Percentiles rank a stretch among this genome's conserved stretches.
These are phyloP conservation scores for Metarhizium sp. DNA, from an alignment of 2,329 filamentous ascomycete species.

Conservation along the genomic window DNA sequence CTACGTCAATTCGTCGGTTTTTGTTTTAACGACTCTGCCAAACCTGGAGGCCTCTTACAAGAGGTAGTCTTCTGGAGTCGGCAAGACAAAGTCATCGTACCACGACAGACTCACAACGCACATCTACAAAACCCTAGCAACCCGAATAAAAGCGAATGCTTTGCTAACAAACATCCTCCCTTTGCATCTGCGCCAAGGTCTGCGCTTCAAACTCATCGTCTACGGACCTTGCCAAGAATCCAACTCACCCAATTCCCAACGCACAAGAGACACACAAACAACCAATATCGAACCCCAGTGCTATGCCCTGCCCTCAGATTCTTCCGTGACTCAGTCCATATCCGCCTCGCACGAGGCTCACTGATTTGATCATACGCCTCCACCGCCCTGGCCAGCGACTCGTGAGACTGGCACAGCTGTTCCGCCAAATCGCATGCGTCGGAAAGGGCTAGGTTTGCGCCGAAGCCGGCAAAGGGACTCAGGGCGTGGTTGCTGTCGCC, in stretches of 20 bases:
- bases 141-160: too few relatives aligned
- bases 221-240: slow-evolving; percentile 7
- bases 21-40: too few relatives aligned
- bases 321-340: slow-evolving; percentile 15
- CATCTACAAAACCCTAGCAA: too few relatives aligned
- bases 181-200: too few relatives aligned
- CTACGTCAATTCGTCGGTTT: too few relatives aligned
- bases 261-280: slow-evolving; percentile 13
- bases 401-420: slow-evolving; percentile 20
- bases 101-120: too few relatives aligned
- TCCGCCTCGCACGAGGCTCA: slow-evolving; percentile 1
- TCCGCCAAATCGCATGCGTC: slow-evolving; percentile 38
- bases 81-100: too few relatives aligned
- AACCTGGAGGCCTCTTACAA: too few relatives aligned
- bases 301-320: slow-evolving; percentile 15
- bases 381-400: slow-evolving; percentile 17
- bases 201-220: background rate
- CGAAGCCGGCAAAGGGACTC: slow-evolving; percentile 38
- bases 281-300: slow-evolving; percentile 13
- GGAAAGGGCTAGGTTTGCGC: slow-evolving; percentile 36
- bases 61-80: too few relatives aligned
- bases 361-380: too few relatives aligned
- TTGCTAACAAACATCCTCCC: too few relatives aligned
- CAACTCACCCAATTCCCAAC: slow-evolving; percentile 11
- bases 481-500: slow-evolving; percentile 42